Evolutionary conservation across 1,139 yeast species (phyloP).

Genomic region (Casaregolazyma suthepensis): DNA sequence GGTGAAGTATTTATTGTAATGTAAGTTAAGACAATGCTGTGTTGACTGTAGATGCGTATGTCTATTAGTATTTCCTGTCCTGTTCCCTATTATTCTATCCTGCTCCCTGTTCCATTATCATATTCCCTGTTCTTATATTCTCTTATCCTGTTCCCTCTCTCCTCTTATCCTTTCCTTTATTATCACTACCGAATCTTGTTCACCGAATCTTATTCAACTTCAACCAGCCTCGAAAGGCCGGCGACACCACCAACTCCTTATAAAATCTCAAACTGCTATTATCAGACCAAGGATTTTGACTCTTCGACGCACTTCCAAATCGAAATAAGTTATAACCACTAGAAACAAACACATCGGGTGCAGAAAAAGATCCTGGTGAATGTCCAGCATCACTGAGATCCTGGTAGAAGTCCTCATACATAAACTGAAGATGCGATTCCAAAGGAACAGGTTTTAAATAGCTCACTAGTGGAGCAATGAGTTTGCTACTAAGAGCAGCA

Average conservation of each 20-base stretch:
- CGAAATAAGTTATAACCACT: neutral
- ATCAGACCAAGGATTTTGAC: neutral
- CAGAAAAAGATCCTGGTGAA: slow-evolving; percentile 1
- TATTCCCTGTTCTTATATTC: too few relatives aligned
- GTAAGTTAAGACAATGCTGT: too few relatives aligned
- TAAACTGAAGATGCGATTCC: slow-evolving; percentile 10
- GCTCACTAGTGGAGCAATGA: slow-evolving; percentile 22
- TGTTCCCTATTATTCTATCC: too few relatives aligned
- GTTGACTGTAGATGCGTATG: too few relatives aligned
- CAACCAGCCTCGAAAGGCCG: slow-evolving; percentile 1
- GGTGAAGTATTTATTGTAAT: neutral
- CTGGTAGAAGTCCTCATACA: slow-evolving; percentile 6
- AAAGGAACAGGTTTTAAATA: slow-evolving; percentile 11
- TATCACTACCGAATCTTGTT: too few relatives aligned
- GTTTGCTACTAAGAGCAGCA: slow-evolving; percentile 23
- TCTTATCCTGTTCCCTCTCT: too few relatives aligned
- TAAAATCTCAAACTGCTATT: slow-evolving; percentile 1
- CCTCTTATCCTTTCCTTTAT: too few relatives aligned
- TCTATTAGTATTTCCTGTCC: too few relatives aligned
- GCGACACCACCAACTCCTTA: slow-evolving; percentile 1
- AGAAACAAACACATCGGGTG: neutral
- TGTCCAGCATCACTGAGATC: slow-evolving; percentile 3
- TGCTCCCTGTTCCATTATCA: too few relatives aligned
- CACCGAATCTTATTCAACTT: neutral
- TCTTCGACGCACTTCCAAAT: neutral